These are phyloP conservation scores for Yamadazyma kitorensis DNA, from an alignment of 805 yeast species.

Conservation along the genomic window DNA sequence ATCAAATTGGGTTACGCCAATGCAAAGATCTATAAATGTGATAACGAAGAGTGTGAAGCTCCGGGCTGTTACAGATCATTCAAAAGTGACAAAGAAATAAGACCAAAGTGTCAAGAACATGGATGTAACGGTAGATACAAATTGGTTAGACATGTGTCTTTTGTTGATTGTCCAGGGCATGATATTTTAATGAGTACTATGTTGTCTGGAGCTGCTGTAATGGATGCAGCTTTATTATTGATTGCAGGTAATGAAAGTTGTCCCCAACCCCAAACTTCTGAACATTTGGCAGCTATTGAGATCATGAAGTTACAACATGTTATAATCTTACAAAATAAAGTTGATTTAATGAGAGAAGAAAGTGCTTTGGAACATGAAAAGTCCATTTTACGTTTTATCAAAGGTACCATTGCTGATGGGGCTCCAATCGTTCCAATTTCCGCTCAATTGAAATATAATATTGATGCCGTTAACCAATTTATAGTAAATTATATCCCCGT, in stretches of 20 bases:
- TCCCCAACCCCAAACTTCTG: slow-evolving; percentile 99
- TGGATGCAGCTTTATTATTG: slow-evolving; percentile 97
- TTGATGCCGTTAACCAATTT: slow-evolving; percentile 96
- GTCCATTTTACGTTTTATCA: slow-evolving; percentile 85
- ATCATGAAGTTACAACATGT: slow-evolving; percentile 98
- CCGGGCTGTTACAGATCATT: slow-evolving; percentile 95
- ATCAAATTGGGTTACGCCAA: slow-evolving; percentile 98
- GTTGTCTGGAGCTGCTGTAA: slow-evolving; percentile 99
- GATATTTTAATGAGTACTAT: slow-evolving; percentile 99
- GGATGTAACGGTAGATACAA: slow-evolving; percentile 89
- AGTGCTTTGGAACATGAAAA: slow-evolving; percentile 94
- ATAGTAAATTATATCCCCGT: slow-evolving; percentile 95
- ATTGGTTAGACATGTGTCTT: slow-evolving; percentile 93
- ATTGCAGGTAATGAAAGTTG: slow-evolving; percentile 99
- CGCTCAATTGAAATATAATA: slow-evolving; percentile 97
- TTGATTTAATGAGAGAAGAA: slow-evolving; percentile 97
- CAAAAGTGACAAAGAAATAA: slow-evolving; percentile 90
- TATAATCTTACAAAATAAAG: slow-evolving; percentile 94
- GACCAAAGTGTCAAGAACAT: slow-evolving; percentile 85
- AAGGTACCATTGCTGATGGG: slow-evolving; percentile 98
- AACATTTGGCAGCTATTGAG: slow-evolving; percentile 98
- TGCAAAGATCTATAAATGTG: slow-evolving; percentile 95
- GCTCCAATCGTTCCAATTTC: slow-evolving; percentile 99
- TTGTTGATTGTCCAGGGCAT: slow-evolving; percentile 99
- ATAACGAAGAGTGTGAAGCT: slow-evolving; percentile 79